Evolutionary conservation across 495 filamentous ascomycete species (phyloP).

Genomic region (Pseudomonodictys pantanalensis): DNA sequence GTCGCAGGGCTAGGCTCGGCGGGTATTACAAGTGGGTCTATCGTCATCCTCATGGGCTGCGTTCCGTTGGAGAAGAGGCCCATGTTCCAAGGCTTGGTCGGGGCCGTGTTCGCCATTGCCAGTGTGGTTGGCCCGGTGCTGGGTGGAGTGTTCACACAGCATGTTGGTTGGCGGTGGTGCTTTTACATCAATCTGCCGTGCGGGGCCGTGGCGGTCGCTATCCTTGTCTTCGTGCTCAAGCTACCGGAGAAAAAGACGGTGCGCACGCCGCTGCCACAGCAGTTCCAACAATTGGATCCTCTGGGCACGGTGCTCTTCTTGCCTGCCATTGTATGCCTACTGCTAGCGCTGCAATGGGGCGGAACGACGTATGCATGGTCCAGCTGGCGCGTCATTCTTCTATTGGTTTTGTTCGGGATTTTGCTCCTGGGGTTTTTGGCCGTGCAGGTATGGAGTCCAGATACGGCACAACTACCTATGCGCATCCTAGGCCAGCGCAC

Average conservation of each 20-base stretch:
- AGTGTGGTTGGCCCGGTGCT: neutral
- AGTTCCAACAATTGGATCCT: slow-evolving; percentile 64
- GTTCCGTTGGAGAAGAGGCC: neutral
- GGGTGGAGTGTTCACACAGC: neutral
- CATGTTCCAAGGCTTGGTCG: neutral
- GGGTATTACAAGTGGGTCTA: neutral
- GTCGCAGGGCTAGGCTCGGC: neutral
- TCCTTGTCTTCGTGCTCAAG: neutral
- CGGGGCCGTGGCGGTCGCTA: neutral
- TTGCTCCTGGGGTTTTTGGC: slow-evolving; percentile 59
- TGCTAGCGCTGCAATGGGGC: slow-evolving; percentile 85
- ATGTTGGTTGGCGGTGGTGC: neutral
- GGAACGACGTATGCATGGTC: slow-evolving; percentile 67
- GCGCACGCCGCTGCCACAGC: slow-evolving; percentile 32
- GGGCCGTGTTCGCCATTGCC: neutral
- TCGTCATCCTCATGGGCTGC: neutral
- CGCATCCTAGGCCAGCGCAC: slow-evolving; percentile 68
- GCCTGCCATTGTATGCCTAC: slow-evolving; percentile 65
- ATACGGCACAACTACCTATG: slow-evolving; percentile 74
- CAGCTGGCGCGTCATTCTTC: slow-evolving; percentile 62
- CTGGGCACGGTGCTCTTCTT: slow-evolving; percentile 66
- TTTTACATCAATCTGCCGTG: neutral
- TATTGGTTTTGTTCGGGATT: slow-evolving; percentile 67
- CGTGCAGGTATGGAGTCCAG: slow-evolving; percentile 63
- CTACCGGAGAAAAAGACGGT: neutral